phyloP scores from a whole-genome alignment of 1,284 basidiomycete genomes.

The Mycosarcoma maydis region DNA sequence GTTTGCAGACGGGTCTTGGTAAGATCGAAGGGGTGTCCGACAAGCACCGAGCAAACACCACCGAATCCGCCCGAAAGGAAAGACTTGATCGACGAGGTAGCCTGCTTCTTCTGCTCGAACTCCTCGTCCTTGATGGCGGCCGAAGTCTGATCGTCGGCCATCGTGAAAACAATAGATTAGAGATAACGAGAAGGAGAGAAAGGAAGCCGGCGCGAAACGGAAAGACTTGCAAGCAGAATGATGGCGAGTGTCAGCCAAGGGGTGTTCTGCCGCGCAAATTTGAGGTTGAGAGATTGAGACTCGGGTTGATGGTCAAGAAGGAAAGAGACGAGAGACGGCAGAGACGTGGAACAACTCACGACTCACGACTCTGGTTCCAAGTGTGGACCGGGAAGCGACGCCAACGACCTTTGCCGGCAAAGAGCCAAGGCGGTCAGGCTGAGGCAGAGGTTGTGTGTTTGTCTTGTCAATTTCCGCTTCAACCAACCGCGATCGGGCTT shows the following conservation, averaged over 20 bases:
- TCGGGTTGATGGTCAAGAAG: constrained; percentile 4
- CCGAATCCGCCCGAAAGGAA: constrained; percentile 81
- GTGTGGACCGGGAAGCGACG: too few species aligned
- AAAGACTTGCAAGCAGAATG: too few species aligned
- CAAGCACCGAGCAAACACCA: constrained; percentile 84
- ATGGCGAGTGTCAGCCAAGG: too few species aligned
- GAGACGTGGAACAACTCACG: too few species aligned
- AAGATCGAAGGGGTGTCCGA: constrained; percentile 96
- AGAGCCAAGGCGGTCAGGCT: too few species aligned
- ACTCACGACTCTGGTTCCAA: too few species aligned
- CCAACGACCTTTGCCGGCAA: constrained; percentile 5
- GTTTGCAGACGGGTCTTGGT: constrained; percentile 94
- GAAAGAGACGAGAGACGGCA: too few species aligned
- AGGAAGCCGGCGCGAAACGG: not conserved
- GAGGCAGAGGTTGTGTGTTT: too few species aligned
- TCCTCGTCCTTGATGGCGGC: constrained; percentile 49
- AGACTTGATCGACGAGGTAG: constrained; percentile 63
- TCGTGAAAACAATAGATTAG: too few species aligned
- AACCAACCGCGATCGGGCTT: not conserved
- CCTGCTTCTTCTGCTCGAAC: constrained; percentile 56
- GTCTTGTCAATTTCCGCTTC: not conserved
- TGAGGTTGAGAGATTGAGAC: not conserved
- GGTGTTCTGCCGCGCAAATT: too few species aligned
- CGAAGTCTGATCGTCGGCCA: constrained; percentile 58
- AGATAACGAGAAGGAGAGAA: too few species aligned